phyloP scores from a whole-genome alignment of 2,329 filamentous ascomycete species.

The Metarhizium sp. region DNA sequence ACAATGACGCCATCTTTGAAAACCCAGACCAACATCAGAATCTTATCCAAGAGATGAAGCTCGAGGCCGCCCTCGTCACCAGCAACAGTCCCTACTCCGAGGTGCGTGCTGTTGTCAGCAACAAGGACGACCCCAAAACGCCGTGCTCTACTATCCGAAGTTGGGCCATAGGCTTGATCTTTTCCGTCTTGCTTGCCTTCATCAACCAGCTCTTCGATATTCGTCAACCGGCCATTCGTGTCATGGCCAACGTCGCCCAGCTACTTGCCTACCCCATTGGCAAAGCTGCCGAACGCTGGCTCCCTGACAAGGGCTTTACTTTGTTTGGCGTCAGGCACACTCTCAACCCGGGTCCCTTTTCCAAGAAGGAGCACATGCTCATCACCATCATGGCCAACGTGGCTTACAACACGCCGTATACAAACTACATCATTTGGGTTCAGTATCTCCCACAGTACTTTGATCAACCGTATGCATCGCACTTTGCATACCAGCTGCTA shows the following conservation, averaged over 20 bases:
- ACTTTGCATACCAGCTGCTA: constrained; percentile 45
- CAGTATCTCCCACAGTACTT: constrained; percentile 44
- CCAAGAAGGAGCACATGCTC: constrained; percentile 52
- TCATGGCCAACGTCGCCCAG: constrained; percentile 47
- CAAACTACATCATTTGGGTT: constrained; percentile 45
- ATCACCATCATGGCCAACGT: constrained; percentile 56
- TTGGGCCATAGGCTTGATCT: constrained; percentile 43
- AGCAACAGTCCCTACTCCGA: constrained; percentile 49
- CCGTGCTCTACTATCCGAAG: constrained; percentile 46
- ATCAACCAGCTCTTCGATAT: constrained; percentile 51
- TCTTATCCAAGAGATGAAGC: constrained; percentile 43
- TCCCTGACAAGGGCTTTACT: constrained; percentile 42
- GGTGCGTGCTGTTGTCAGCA: constrained; percentile 45
- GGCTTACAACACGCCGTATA: constrained; percentile 42
- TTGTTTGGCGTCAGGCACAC: constrained; percentile 35
- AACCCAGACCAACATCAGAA: constrained; percentile 37
- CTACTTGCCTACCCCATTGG: constrained; percentile 47
- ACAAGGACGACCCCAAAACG: constrained; percentile 39
- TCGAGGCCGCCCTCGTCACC: constrained; percentile 43
- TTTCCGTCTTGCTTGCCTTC: constrained; percentile 38
- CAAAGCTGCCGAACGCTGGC: constrained; percentile 36
- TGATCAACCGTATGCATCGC: constrained; percentile 42
- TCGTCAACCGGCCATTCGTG: constrained; percentile 43
- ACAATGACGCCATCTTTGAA: constrained; percentile 32
- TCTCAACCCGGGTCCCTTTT: constrained; percentile 47